Evolutionary conservation across 345 rosid species (phyloP).

Genomic region (Pugionium cornutum): DNA sequence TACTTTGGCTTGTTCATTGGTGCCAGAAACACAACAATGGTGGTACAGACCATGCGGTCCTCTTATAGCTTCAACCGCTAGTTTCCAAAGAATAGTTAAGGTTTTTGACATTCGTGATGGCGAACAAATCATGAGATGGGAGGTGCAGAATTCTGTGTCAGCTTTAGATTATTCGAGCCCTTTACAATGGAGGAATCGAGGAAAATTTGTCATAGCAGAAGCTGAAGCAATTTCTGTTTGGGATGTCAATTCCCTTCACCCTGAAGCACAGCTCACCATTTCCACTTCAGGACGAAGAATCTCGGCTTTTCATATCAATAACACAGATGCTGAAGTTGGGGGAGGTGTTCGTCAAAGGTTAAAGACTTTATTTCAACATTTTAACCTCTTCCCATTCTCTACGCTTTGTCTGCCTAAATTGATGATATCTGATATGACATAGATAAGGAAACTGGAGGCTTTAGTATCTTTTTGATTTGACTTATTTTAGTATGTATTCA

Average conservation of each 20-base stretch:
- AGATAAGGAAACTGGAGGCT: not conserved
- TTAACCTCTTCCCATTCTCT: no score
- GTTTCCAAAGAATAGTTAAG: slow-evolving; percentile 63
- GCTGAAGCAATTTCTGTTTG: slow-evolving; percentile 79
- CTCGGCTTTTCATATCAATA: slow-evolving; percentile 80
- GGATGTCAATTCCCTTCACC: slow-evolving; percentile 86
- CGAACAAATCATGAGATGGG: slow-evolving; percentile 91
- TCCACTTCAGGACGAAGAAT: slow-evolving; percentile 65
- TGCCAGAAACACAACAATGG: slow-evolving; percentile 74
- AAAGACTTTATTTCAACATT: slow-evolving; percentile 9
- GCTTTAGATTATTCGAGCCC: slow-evolving; percentile 92
- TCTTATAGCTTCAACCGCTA: slow-evolving; percentile 75
- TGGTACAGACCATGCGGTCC: slow-evolving; percentile 97
- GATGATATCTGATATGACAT: slow-evolving; percentile 4
- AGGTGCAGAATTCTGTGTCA: slow-evolving; percentile 69
- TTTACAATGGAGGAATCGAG: slow-evolving; percentile 94
- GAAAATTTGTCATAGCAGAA: slow-evolving; percentile 84
- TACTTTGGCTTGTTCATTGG: slow-evolving; percentile 44
- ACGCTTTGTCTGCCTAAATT: not conserved
- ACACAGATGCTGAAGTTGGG: slow-evolving; percentile 93
- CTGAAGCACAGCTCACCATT: slow-evolving; percentile 62
- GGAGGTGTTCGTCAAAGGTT: slow-evolving; percentile 98
- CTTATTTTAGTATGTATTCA: slow-evolving; percentile 15
- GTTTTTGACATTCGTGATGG: slow-evolving; percentile 91
- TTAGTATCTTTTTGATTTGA: slow-evolving; percentile 1